These are phyloP conservation scores for Olyra latifolia DNA, from an alignment of 176 grass and related monocot genomes.

Conservation along the genomic window DNA sequence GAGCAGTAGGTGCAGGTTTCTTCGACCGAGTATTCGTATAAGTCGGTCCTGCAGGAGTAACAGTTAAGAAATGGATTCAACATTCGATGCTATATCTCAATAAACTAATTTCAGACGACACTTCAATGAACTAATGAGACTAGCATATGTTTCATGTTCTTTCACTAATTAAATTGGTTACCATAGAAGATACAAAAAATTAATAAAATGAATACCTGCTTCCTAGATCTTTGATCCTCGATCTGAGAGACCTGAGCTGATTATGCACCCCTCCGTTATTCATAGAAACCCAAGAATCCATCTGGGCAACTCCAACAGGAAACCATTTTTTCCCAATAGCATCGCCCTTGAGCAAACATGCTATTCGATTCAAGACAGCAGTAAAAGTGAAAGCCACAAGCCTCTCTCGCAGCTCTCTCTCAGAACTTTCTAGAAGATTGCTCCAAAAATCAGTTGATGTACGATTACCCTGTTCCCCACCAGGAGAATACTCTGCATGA, in stretches of 20 bases:
- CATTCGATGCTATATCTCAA: neutral
- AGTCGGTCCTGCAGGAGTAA: conserved; percentile 38
- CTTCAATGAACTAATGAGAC: neutral
- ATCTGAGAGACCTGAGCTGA: conserved; percentile 49
- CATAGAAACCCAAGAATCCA: conserved; percentile 63
- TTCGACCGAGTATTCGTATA: conserved; percentile 41
- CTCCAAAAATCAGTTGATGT: conserved; percentile 55
- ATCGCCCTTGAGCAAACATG: conserved; percentile 15
- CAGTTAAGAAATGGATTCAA: neutral
- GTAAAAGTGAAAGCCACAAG: conserved; percentile 71
- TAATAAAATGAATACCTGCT: conserved; percentile 42
- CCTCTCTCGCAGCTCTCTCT: conserved; percentile 69
- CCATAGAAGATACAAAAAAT: neutral
- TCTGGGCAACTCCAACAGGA: conserved; percentile 66
- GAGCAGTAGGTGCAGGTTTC: conserved; percentile 76
- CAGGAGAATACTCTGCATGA: conserved; percentile 19
- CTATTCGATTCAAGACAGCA: conserved; percentile 38
- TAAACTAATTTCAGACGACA: neutral
- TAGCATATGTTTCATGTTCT: neutral
- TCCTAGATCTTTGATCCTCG: conserved; percentile 55
- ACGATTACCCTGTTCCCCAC: conserved; percentile 25
- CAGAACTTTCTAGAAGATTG: conserved; percentile 59
- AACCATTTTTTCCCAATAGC: conserved; percentile 45
- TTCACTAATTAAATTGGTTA: neutral
- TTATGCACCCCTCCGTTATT: conserved; percentile 42